Evolutionary conservation across 208 protist species (phyloP), one percentile per base, ranked within the genome.

Genomic region (Zelonia costaricensis): DNA sequence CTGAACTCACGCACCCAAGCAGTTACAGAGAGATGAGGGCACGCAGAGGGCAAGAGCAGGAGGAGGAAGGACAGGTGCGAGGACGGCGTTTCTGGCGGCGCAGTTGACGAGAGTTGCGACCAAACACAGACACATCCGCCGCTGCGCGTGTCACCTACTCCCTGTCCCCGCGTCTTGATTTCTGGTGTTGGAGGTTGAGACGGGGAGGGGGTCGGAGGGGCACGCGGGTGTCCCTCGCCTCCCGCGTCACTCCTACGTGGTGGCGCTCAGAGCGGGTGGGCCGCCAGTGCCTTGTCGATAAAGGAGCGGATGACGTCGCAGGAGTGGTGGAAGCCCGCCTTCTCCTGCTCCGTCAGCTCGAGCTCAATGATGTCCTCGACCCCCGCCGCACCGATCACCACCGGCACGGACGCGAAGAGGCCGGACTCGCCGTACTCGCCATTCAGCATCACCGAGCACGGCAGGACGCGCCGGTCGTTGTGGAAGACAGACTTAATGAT

Each of bases 361-460:
- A 76, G 63, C 64, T 78, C 75, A 5, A 85, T 53, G 10, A 82
- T 72, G 45, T 71, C 62, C 45, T 69, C 62, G n/a, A 79, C 75
- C 7, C 70, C 75, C 20, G 47, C 31, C 22, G 60, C 60, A 30
- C 71, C 75, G 12, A 76, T 49, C 44, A 76, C 62, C 30, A 72
- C 74, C 35, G 75, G 70, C 56, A 82, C 67, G 7, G 75, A 79
- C 30, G 67, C 75, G 49, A 73, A 82, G 39, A 79, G 44, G 22
- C 66, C 55, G n/a, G 43, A 33, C 62, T 85, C 67, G 42, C 71
- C 67, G 57, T 82, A 78, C 71, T 81, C 47, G 22, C 74, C 74
- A 7, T 70, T 45, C 13, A 81, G 66, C 56, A 78, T 57, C 55
- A 81, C 61, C 2, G 78, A 80, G 69, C 73, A 78, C 20, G 74